A percentile compares a stretch with the other conserved stretches of the same genome.
Conservation (phyloP, 2,329 filamentous ascomycete species). For the Aspergillus novofumigatus region DNA sequence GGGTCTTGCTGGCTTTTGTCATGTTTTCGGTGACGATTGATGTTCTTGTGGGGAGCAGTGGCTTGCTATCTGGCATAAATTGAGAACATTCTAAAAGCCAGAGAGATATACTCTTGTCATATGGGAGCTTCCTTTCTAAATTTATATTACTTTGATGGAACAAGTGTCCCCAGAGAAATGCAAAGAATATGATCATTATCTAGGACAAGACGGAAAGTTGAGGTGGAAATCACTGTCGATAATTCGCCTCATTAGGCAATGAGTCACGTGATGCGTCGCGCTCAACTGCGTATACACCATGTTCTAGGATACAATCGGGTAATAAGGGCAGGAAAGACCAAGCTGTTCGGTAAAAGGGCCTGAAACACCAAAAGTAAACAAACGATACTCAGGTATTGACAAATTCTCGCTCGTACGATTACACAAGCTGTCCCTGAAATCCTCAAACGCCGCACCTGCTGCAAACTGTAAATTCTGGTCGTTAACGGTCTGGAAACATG, state of each 20-base stretch:
- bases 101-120: neutral
- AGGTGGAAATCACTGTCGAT: neutral
- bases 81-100: neutral
- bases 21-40: neutral
- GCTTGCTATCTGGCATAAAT: neutral
- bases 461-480: neutral
- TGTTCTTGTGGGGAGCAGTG: neutral
- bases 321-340: neutral
- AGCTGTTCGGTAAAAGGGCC: no score
- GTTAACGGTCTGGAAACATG: neutral
- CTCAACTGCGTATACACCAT: neutral
- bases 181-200: neutral
- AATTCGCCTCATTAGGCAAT: neutral
- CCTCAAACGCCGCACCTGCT: neutral
- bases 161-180: neutral
- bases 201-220: neutral
- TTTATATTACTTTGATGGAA: neutral
- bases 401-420: neutral
- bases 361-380: neutral
- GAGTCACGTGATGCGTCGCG: neutral
- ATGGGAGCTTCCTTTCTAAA: neutral
- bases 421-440: neutral
- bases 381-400: neutral
- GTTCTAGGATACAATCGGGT: neutral
- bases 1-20: neutral